A percentile compares a stretch with the other conserved stretches of the same genome.
Evolutionary conservation across 23 red algal genomes (phyloP).

Genomic region (Gracilaria gracilis): DNA sequence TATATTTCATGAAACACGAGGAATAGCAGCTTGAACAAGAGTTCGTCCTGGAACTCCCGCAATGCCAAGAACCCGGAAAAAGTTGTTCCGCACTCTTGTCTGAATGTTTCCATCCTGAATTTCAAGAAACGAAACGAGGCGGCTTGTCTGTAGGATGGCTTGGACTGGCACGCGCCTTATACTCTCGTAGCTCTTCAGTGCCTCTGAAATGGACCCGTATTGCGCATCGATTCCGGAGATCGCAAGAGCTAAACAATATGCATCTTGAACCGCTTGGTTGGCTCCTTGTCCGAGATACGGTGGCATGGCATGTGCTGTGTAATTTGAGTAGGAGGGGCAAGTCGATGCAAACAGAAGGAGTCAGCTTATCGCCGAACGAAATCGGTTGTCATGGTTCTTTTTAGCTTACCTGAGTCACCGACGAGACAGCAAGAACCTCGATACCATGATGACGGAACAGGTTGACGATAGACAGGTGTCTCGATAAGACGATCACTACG

Average conservation of each 20-base stretch:
- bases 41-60: slow-evolving; percentile 39
- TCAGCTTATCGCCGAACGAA: not conserved
- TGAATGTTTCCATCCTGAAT: slow-evolving; percentile 52
- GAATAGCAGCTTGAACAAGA: slow-evolving; percentile 38
- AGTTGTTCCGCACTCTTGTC: slow-evolving; percentile 21
- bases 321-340: no score
- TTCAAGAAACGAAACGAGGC: slow-evolving; percentile 60
- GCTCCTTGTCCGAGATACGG: slow-evolving; percentile 85
- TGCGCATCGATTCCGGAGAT: slow-evolving; percentile 45
- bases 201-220: slow-evolving; percentile 18
- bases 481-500: slow-evolving; percentile 54
- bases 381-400: not conserved
- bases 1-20: slow-evolving; percentile 52
- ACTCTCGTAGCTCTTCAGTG: slow-evolving; percentile 40
- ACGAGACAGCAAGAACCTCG: slow-evolving; percentile 65
- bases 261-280: slow-evolving; percentile 82
- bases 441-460: slow-evolving; percentile 12
- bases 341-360: no score
- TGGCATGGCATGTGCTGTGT: slow-evolving; percentile 77
- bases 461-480: slow-evolving; percentile 56
- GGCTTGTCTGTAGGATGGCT: slow-evolving; percentile 43
- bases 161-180: slow-evolving; percentile 29
- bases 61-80: slow-evolving; percentile 58
- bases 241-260: slow-evolving; percentile 50
- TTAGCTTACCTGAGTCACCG: slow-evolving; percentile 77